Conservation (phyloP, 768 basidiomycete genomes). For the Neoboletus magnificus region DNA sequence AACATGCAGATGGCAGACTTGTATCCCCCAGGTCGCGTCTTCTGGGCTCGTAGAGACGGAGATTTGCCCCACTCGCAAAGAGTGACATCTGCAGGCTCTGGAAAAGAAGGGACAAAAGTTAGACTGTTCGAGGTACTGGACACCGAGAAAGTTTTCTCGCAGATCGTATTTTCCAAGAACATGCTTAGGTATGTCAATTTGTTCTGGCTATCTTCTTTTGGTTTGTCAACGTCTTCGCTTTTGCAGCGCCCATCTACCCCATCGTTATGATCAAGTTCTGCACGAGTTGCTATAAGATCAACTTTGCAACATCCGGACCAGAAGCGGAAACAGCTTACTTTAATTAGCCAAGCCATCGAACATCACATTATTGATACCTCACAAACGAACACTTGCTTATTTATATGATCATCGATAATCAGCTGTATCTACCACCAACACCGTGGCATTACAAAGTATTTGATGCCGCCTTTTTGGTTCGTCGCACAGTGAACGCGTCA, state of each 20-base stretch:
- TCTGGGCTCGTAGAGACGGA: constrained; percentile 75
- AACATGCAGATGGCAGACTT: constrained; percentile 74
- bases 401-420: constrained; percentile 1
- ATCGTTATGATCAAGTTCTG: constrained; percentile 74
- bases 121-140: constrained; percentile 77
- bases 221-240: constrained; percentile 1
- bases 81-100: constrained; percentile 13
- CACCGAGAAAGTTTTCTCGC: constrained; percentile 72
- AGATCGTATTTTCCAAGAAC: constrained; percentile 77
- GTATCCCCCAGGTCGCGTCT: constrained; percentile 73
- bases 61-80: constrained; percentile 56
- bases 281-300: constrained; percentile 57
- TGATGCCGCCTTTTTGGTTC: neutral
- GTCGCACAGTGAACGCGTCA: neutral
- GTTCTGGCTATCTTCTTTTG: neutral
- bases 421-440: constrained; percentile 11
- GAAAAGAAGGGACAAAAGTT: constrained; percentile 45
- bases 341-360: neutral
- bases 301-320: neutral
- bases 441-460: neutral
- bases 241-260: constrained; percentile 68
- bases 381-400: neutral
- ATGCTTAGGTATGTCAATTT: constrained; percentile 65
- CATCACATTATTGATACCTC: constrained; percentile 11
- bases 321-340: neutral